Evolutionary conservation across 768 basidiomycete genomes (phyloP), one percentile per base, ranked within the genome.

Genomic region (Lyophyllum semitale): DNA sequence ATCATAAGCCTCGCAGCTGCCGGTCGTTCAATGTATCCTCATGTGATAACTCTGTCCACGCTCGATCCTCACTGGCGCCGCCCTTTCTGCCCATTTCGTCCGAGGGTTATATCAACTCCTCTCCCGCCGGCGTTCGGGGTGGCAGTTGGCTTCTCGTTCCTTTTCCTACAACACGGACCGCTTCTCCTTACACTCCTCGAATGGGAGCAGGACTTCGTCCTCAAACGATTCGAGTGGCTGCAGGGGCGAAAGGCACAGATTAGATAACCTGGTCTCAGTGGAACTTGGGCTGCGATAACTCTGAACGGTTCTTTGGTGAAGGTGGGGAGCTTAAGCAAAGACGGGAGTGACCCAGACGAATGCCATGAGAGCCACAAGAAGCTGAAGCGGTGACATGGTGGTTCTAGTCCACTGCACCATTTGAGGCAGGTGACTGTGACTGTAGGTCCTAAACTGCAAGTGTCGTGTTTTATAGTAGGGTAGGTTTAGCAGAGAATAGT

Each of bases 131-230:
- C n/a, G n/a, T n/a, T n/a, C 41, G 5, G 62, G 59, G 55, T 63
- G 55, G 58, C 66, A 62, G 42, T 44, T 47, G 45, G 51, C 48
- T 3, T 68, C 64, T 25, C 66, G 66, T 22, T 93, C 89, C n/a
- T n/a, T n/a, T n/a, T n/a, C n/a, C n/a, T n/a, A n/a, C n/a, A n/a
- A n/a, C n/a, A n/a, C n/a, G n/a, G n/a, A n/a, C n/a, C n/a, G n/a
- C n/a, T n/a, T n/a, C n/a, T n/a, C n/a, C n/a, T n/a, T n/a, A n/a
- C n/a, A n/a, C n/a, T n/a, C n/a, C n/a, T n/a, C n/a, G 63, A 95
- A 95, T 0, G 90, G 89, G 18, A 92, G 80, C 18, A 93, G 71
- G 6, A 87, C 70, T 48, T 85, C 84, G 59, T 86, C 84, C 48
- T 85, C 85, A 4, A 78, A 71, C 8, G 73, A 71, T 40, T 83